These are phyloP conservation scores for Coemansia sp. DNA, from an alignment of 192 early-diverging fungal species.

Conservation along the genomic window DNA sequence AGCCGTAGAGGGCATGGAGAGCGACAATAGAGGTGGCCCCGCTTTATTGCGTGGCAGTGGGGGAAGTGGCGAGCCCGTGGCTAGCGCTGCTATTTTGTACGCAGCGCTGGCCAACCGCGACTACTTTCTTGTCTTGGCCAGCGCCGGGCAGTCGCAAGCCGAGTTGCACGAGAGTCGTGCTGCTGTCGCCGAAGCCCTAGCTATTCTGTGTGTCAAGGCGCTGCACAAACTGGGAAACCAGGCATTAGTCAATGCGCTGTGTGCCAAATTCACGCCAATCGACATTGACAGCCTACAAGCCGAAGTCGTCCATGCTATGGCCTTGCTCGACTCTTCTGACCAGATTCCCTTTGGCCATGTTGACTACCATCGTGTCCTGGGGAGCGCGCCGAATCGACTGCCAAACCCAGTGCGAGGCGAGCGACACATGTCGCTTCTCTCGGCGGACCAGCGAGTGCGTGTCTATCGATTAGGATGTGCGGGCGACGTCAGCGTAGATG, in stretches of 20 bases:
- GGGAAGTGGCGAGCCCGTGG: constrained; percentile 19
- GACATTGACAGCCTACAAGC: constrained; percentile 25
- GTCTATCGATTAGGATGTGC: constrained; percentile 41
- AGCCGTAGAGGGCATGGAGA: background rate
- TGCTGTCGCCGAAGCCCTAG: constrained; percentile 40
- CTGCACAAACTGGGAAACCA: constrained; percentile 32
- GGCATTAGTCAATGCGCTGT: constrained; percentile 29
- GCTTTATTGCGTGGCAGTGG: background rate
- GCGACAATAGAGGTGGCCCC: background rate
- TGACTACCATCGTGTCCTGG: background rate
- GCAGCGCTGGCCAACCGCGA: constrained; percentile 49
- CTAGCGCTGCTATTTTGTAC: constrained; percentile 46
- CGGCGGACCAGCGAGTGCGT: constrained; percentile 41
- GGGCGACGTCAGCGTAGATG: constrained; percentile 13
- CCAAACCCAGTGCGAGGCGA: constrained; percentile 15
- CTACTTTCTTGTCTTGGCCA: constrained; percentile 39
- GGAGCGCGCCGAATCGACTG: background rate
- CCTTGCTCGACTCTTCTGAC: background rate
- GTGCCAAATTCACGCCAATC: constrained; percentile 42
- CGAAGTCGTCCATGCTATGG: constrained; percentile 2
- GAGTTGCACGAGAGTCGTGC: constrained; percentile 48
- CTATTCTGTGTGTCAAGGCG: constrained; percentile 44
- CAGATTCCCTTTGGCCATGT: background rate
- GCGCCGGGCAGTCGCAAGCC: constrained; percentile 45
- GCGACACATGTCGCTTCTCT: constrained; percentile 43